A percentile compares a stretch with the other conserved stretches of the same genome.
Conservation (phyloP, 1,284 basidiomycete species). For the Lentinus polychrous region DNA sequence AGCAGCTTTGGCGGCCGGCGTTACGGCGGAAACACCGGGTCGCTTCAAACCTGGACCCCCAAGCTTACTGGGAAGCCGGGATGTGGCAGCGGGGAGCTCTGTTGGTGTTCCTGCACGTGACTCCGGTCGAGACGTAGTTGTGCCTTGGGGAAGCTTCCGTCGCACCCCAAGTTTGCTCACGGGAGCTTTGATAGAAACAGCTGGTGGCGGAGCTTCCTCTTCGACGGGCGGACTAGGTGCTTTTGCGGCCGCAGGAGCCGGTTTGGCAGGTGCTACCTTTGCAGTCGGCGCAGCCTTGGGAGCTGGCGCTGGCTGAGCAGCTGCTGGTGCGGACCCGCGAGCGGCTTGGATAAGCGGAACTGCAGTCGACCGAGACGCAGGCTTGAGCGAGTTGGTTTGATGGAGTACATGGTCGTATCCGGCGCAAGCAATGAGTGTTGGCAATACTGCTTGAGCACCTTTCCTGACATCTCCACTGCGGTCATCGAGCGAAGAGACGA, state of each 20-base stretch:
- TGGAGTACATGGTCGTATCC: constrained; percentile 87
- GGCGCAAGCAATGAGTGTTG: constrained; percentile 67
- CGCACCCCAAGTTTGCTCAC: constrained; percentile 52
- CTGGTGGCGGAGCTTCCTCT: background rate
- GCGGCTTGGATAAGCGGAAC: constrained; percentile 84
- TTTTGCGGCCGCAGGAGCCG: background rate
- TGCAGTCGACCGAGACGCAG: constrained; percentile 84
- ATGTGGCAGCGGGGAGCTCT: constrained; percentile 30
- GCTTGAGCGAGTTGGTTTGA: constrained; percentile 82
- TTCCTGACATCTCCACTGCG: constrained; percentile 90
- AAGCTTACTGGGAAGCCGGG: constrained; percentile 37
- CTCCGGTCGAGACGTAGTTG: constrained; percentile 43
- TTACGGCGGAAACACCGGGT: constrained; percentile 29
- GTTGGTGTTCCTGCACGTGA: constrained; percentile 50
- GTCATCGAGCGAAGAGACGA: constrained; percentile 89
- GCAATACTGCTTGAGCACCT: constrained; percentile 78
- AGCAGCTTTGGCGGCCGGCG: constrained; percentile 26
- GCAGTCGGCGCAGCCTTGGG: constrained; percentile 16
- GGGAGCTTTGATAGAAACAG: constrained; percentile 13
- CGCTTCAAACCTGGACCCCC: constrained; percentile 39
- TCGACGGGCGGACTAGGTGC: background rate
- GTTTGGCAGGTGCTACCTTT: constrained; percentile 8
- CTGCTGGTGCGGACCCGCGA: constrained; percentile 31
- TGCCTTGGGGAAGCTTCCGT: constrained; percentile 63
- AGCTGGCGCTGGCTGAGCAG: constrained; percentile 24